Evolutionary conservation across 345 rosid genomes (phyloP).

Genomic region (Microcos paniculata): DNA sequence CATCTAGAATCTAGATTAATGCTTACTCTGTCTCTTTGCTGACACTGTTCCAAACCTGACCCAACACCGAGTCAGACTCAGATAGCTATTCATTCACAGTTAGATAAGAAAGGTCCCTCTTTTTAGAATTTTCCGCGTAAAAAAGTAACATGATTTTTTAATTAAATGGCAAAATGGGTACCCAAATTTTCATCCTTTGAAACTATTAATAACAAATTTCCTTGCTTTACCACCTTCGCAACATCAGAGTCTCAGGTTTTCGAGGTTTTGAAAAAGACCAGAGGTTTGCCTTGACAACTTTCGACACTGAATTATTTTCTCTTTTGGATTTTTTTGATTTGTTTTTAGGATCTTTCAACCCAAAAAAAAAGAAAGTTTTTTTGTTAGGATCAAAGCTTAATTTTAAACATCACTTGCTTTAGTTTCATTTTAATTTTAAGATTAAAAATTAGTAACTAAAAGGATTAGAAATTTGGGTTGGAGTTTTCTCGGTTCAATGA

Average conservation of each 20-base stretch:
- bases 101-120: neutral
- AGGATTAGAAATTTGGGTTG: neutral
- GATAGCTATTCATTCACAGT: neutral
- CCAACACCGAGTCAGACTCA: neutral
- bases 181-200: neutral
- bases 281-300: neutral
- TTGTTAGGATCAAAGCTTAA: neutral
- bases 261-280: neutral
- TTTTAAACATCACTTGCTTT: neutral
- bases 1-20: neutral
- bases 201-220: neutral
- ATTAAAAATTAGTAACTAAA: neutral
- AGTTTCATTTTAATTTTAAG: neutral
- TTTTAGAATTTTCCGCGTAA: neutral
- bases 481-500: constrained; percentile 3
- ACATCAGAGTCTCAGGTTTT: neutral
- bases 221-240: neutral
- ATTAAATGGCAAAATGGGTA: constrained; percentile 3
- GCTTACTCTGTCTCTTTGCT: neutral
- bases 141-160: neutral
- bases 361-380: too few relatives aligned
- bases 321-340: neutral
- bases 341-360: neutral
- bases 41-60: constrained; percentile 7
- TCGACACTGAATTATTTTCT: neutral